phyloP scores from a whole-genome alignment of 1,284 basidiomycete genomes.

The Trametes polyzona region DNA sequence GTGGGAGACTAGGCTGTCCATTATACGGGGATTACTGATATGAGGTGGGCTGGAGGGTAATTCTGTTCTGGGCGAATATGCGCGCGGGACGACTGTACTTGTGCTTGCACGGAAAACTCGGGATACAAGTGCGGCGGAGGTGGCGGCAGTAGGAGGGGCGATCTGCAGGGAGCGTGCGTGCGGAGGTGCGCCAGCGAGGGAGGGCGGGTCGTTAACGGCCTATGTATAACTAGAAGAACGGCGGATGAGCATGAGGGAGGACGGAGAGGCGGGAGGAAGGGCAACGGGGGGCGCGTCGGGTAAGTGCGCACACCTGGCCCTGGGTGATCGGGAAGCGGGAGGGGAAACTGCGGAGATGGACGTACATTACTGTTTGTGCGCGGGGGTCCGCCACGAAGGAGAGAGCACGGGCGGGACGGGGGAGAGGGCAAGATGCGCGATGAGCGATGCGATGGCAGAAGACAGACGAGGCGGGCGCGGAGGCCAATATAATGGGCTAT shows the following conservation, averaged over 20 bases:
- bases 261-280: neutral
- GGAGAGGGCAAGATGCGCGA: neutral
- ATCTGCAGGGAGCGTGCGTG: neutral
- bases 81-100: too few species aligned
- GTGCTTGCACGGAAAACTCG: too few species aligned
- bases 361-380: constrained; percentile 3
- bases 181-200: neutral
- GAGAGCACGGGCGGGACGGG: neutral
- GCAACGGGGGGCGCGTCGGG: neutral
- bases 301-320: neutral
- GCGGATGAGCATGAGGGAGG: too few species aligned
- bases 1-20: constrained; percentile 35
- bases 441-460: too few species aligned
- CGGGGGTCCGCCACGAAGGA: neutral
- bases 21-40: constrained; percentile 29
- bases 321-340: neutral
- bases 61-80: too few species aligned
- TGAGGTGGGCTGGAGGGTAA: neutral
- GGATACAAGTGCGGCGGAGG: constrained; percentile 1
- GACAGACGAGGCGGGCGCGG: neutral
- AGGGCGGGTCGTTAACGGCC: neutral
- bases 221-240: neutral
- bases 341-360: neutral
- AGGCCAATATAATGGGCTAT: neutral
- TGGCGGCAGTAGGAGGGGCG: too few species aligned